These are phyloP conservation scores for Blastobotrys robertii DNA, from an alignment of 805 yeast genomes.

Conservation along the genomic window DNA sequence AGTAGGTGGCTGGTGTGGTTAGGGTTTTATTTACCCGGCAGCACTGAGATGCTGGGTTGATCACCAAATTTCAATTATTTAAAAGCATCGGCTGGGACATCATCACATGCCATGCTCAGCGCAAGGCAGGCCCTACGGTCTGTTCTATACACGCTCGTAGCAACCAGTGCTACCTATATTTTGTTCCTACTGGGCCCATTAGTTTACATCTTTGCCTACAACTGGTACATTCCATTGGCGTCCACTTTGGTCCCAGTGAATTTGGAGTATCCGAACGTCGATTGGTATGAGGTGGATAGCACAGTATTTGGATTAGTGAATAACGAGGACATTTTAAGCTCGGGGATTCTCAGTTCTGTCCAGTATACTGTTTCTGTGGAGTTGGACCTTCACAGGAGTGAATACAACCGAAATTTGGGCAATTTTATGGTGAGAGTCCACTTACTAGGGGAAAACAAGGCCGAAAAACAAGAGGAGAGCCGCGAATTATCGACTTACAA, in stretches of 20 bases:
- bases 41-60: too few species aligned
- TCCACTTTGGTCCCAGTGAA: conserved; percentile 10
- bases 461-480: neutral
- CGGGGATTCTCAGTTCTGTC: conserved; percentile 8
- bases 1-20: too few species aligned
- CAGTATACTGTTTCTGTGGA: conserved; percentile 22
- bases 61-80: too few species aligned
- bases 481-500: neutral
- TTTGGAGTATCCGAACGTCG: conserved; percentile 7
- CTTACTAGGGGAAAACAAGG: conserved; percentile 10
- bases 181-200: conserved; percentile 15
- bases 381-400: conserved; percentile 25
- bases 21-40: too few species aligned
- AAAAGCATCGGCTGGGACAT: too few species aligned
- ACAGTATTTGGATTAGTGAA: conserved; percentile 2
- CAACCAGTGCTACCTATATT: conserved; percentile 7
- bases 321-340: conserved; percentile 7
- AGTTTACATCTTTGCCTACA: conserved; percentile 13
- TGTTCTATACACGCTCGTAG: conserved; percentile 9
- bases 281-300: conserved; percentile 4
- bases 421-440: conserved; percentile 25
- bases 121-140: neutral
- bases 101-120: too few species aligned
- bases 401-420: conserved; percentile 22
- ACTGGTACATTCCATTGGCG: conserved; percentile 18